Conservation (phyloP, 2,329 filamentous ascomycete genomes). For the Fusarium austroafricanum region DNA sequence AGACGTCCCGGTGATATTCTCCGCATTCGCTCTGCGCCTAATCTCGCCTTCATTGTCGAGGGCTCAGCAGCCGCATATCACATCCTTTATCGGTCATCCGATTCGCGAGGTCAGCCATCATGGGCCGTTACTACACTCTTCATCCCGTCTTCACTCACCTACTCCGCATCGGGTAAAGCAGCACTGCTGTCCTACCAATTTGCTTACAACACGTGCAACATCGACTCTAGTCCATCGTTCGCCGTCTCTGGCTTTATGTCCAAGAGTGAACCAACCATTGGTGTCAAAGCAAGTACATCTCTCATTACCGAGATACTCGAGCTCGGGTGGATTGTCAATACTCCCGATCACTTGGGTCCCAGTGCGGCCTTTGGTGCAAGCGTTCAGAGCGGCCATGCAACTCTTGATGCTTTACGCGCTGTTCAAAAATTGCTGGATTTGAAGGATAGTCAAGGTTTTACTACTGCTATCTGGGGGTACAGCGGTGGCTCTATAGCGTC, state of each 20-base stretch:
- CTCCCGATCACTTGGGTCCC: conserved; percentile 59
- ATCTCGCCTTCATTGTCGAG: conserved; percentile 28
- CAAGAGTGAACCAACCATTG: conserved; percentile 12
- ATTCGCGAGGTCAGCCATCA: conserved; percentile 49
- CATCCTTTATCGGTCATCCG: conserved; percentile 54
- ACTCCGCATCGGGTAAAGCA: conserved; percentile 11
- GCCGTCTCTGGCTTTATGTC: conserved; percentile 21
- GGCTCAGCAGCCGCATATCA: conserved; percentile 45
- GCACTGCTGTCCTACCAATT: conserved; percentile 36
- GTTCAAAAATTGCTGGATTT: conserved; percentile 41
- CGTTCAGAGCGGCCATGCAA: conserved; percentile 54
- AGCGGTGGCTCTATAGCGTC: conserved; percentile 40
- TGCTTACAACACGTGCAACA: conserved; percentile 38
- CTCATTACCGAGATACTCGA: conserved; percentile 19
- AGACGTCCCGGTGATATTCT: conserved; percentile 30
- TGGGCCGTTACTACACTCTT: conserved; percentile 56
- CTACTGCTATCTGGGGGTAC: conserved; percentile 34
- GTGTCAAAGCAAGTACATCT: conserved; percentile 22
- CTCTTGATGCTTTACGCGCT: conserved; percentile 56
- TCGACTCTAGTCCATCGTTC: conserved; percentile 35
- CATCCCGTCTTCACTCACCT: conserved; percentile 36
- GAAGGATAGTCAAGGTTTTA: background rate
- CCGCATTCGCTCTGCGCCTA: conserved; percentile 21
- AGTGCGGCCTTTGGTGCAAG: conserved; percentile 56
- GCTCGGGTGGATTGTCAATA: conserved; percentile 31